Evolutionary conservation across 768 basidiomycete species (phyloP), one percentile per base, ranked within the genome.

Genomic region (Termitomyces sp.): DNA sequence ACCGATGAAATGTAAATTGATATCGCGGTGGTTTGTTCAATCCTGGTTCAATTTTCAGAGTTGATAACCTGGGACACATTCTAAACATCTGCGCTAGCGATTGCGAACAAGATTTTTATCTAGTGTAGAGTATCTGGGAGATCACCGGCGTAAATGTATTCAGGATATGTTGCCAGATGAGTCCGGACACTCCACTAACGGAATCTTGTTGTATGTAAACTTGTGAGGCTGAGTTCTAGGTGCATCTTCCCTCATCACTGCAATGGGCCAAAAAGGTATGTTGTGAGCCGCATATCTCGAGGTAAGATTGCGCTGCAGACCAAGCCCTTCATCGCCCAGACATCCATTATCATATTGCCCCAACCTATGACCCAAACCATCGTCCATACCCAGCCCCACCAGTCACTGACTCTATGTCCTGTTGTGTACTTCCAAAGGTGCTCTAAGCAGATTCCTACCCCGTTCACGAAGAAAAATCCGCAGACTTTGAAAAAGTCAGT

Each of bases 401-500:
- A 52, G 3, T 86, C 88, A 41, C 69, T 66, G 5, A 84, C 80
- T 40, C 72, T 72, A 44, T 58, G 64, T n/a, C 84, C 79, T 0
- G 78, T 81, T 2, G 65, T 47, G 1, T 57, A 62, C 60, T 71
- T 76, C 77, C 76, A 88, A 9, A 66, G 54, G 22, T 68, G 62
- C 67, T 89, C 87, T 33, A 83, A 45, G 1, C 79, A 51, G 8
- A 82, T 61, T 1, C 83, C 84, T 1, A 83, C 62, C 11, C 79
- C 85, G 60, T 79, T 83, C 65, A 83, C 67, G 47, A 87, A 41
- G 65, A 87, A 89, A 66, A 81, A 86, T 1, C 78, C 79, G 1
- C 71, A 68, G 6, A 83, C 70, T 8, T 56, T 53, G 3, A 59
- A 49, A 41, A 80, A 75, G 41, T 87, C 79, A 1, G 72, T 69